Evolutionary conservation across 257 asterid genomes (phyloP), one percentile per base, ranked within the genome.

Genomic region (Rubia yunnanensis): DNA sequence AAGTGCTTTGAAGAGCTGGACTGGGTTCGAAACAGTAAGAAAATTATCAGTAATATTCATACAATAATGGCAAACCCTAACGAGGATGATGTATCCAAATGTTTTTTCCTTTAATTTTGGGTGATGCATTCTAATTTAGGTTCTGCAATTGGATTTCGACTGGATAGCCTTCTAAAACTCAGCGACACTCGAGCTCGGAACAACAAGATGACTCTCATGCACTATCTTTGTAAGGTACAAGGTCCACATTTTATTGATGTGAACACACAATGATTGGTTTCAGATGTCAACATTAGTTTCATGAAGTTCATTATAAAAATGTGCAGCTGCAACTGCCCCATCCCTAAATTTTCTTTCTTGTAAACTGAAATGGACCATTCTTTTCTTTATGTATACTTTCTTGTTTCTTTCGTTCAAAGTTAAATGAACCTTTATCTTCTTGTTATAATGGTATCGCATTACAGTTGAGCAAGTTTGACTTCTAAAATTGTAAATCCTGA

Each of bases 141-240:
- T 69, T 86, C 95, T 74, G 98, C 96, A 56, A 88, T 87, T 26
- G 98, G 98, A 50, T 91, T 91, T 82, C 90, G 95, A 69, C 74
- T 91, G 69, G 98, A 91, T 59, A 88, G 98, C 75, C 98, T 91
- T 65, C 88, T 86, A 34, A 91, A 91, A 76, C 95, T 91, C 59
- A 81, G 86, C 15, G 98, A 91, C 68, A 91, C 96, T 48, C 80
- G 98, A 71, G 83, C 96, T 15, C 80, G 81, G 28, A 91, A 88
- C 80, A 86, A 84, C 73, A 88, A 86, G 79, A 83, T 88, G 71
- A 91, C 98, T 64, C 95, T 91, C 36, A 86, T 91, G 87, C 96
- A 91, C 79, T 86, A 91, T 74, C 82, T 91, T 63, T 91, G 96
- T 65, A 91, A 91, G 94, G 97, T 91, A 83, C 17, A n/a, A n/a